These are phyloP conservation scores for Sclerotinia borealis DNA, from an alignment of 2,329 filamentous ascomycete species.

Conservation along the genomic window DNA sequence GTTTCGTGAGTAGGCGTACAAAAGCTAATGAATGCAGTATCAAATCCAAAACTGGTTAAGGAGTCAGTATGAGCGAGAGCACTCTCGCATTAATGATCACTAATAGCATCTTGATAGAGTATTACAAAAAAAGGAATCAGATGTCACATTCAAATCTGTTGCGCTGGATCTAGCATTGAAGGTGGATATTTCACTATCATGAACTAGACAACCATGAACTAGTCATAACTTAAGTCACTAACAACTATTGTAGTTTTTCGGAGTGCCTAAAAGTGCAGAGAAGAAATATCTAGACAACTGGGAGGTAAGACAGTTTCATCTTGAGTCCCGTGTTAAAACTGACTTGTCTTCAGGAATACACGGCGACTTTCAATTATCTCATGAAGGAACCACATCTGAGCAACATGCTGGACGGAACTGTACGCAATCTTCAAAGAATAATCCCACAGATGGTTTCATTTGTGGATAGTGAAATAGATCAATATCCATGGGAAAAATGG, in stretches of 20 bases:
- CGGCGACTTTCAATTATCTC: slow-evolving; percentile 32
- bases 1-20: not conserved
- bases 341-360: not conserved
- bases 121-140: slow-evolving; percentile 25
- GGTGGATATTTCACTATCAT: slow-evolving; percentile 12
- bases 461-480: slow-evolving; percentile 52
- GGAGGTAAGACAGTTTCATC: slow-evolving; percentile 30
- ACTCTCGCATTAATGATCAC: not conserved
- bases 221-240: not conserved
- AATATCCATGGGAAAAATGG: slow-evolving; percentile 55
- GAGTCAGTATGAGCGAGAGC: slow-evolving; percentile 13
- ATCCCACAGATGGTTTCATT: slow-evolving; percentile 54
- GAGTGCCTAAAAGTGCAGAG: slow-evolving; percentile 22
- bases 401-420: slow-evolving; percentile 35
- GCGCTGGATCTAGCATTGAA: slow-evolving; percentile 19
- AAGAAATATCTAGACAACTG: slow-evolving; percentile 22
- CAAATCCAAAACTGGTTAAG: slow-evolving; percentile 22
- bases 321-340: too few relatives aligned
- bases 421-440: slow-evolving; percentile 37
- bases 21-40: slow-evolving; percentile 17
- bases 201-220: not conserved
- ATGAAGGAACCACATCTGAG: slow-evolving; percentile 42
- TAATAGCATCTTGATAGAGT: slow-evolving; percentile 17
- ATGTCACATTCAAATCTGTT: slow-evolving; percentile 19
- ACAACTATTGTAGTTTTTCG: slow-evolving; percentile 25